Conservation (phyloP, 768 basidiomycete species). For the Mrakia hoshinonis region DNA sequence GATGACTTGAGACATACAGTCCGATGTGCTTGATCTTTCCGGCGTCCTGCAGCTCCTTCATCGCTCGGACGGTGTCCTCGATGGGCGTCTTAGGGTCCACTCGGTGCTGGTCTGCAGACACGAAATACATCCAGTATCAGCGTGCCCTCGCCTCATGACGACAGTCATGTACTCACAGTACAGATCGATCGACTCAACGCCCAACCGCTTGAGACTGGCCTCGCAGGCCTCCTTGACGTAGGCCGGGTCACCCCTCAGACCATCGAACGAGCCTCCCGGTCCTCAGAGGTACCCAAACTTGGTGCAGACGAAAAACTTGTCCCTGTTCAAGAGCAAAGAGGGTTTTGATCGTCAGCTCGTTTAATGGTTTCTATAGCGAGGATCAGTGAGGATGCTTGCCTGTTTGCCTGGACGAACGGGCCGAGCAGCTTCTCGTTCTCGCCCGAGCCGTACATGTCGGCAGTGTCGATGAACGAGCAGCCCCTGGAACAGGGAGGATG, state of each 20-base stretch:
- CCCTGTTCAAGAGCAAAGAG: slow-evolving; percentile 6
- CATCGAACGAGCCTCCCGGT: slow-evolving; percentile 4
- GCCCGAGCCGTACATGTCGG: slow-evolving; percentile 3
- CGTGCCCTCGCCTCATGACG: neutral
- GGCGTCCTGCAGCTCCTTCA: slow-evolving; percentile 46
- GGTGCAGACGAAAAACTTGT: slow-evolving; percentile 34
- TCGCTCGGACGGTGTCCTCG: slow-evolving; percentile 45
- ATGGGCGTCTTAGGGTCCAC: slow-evolving; percentile 36
- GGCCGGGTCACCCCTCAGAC: slow-evolving; percentile 25
- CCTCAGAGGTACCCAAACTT: slow-evolving; percentile 32
- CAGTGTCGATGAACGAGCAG: slow-evolving; percentile 10
- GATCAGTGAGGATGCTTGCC: neutral
- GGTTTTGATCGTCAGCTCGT: too few relatives aligned
- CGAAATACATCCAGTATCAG: neutral
- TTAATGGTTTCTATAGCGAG: neutral
- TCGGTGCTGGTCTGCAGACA: slow-evolving; percentile 33
- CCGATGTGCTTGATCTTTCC: slow-evolving; percentile 38
- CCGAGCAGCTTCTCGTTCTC: slow-evolving; percentile 16
- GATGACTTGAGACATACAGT: neutral
- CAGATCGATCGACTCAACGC: slow-evolving; percentile 14
- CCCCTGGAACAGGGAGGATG: neutral
- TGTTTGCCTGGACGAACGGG: neutral
- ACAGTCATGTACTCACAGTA: neutral
- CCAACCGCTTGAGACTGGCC: slow-evolving; percentile 13
- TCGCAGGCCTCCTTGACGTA: slow-evolving; percentile 23